Evolutionary conservation across 768 basidiomycete species (phyloP).

Genomic region (Cubamyces lactineus): DNA sequence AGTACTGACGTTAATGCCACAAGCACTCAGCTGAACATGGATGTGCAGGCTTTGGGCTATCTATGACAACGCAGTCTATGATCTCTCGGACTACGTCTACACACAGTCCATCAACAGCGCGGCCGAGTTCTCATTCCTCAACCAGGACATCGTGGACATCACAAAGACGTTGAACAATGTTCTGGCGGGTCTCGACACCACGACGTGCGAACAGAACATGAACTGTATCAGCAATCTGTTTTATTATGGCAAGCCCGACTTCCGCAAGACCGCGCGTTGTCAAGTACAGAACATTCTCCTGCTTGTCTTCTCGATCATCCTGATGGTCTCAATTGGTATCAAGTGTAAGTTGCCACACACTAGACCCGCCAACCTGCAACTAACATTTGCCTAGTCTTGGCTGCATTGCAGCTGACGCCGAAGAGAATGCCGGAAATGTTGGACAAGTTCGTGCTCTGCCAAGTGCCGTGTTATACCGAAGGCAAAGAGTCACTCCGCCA

Average conservation of each 20-base stretch:
- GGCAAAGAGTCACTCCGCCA: constrained; percentile 91
- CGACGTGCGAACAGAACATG: constrained; percentile 49
- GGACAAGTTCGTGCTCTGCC: constrained; percentile 94
- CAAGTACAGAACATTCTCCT: constrained; percentile 85
- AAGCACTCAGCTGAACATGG: constrained; percentile 9
- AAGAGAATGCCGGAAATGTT: constrained; percentile 86
- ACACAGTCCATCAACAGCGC: constrained; percentile 57
- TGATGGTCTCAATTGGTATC: constrained; percentile 76
- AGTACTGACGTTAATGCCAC: constrained; percentile 21
- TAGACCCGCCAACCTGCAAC: constrained; percentile 8
- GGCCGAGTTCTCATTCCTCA: constrained; percentile 64
- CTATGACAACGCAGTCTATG: constrained; percentile 76
- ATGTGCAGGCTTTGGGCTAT: constrained; percentile 75
- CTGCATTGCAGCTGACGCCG: constrained; percentile 82
- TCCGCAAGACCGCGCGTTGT: constrained; percentile 76
- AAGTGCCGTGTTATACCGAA: constrained; percentile 95
- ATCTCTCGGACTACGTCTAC: constrained; percentile 86
- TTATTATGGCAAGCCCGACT: constrained; percentile 74
- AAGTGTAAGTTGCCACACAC: constrained; percentile 70
- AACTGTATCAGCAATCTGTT: constrained; percentile 83
- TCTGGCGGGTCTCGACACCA: constrained; percentile 54
- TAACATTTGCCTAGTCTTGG: constrained; percentile 62
- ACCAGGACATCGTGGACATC: constrained; percentile 62
- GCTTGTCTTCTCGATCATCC: constrained; percentile 70
- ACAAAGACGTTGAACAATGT: constrained; percentile 64